Base-by-base conservation (phyloP, 768 basidiomycete genomes). In the Mycena polygramma region DNA sequence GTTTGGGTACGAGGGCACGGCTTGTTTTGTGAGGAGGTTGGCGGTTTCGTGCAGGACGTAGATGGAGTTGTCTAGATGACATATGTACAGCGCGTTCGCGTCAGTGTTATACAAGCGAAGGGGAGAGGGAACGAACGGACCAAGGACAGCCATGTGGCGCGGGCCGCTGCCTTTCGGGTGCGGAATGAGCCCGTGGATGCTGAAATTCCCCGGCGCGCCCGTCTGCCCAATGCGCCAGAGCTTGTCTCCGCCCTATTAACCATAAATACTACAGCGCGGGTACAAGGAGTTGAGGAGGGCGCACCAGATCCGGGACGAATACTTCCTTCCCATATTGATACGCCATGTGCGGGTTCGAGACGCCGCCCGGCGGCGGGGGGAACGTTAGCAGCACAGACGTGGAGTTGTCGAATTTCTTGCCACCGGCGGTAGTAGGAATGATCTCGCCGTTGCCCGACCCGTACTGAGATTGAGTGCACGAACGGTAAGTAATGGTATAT, bases 1-100 rank as follows among this genome's bases (percentile, higher is more conserved):
- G 58, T 85, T 84, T 19, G 86, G 84, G 17, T 86, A 84, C 0
- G 80, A 65, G 0, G 90, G 89, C 58, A 93, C 83, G 30, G 80
- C 78, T 69, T 92, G 91, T 36, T 90, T 83, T 15, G 88, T 86
- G 46, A 92, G 7, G 19, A 54, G 46, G 52, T 72, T 72, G 45
- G 70, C 66, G 41, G 66, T 67, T 43, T 72, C 70, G 53, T 72
- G 70, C 9, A 72, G 41, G 20, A 72, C 55, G 57, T 68, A 72
- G 17, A 72, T 53, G 36, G 17, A 48, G 30, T 61, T 35, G 64
- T 54, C 66, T 72, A n/a, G n/a, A n/a, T n/a, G n/a, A n/a, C n/a
- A n/a, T n/a, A 10, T 22, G 4, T 4, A 41, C 15, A 6, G 3
- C 30, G 30, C 30, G 30, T 30, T 30, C 30, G 30, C 30, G 30